phyloP scores from a whole-genome alignment of 169 alveolate genomes.

The Babesia ovata region DNA sequence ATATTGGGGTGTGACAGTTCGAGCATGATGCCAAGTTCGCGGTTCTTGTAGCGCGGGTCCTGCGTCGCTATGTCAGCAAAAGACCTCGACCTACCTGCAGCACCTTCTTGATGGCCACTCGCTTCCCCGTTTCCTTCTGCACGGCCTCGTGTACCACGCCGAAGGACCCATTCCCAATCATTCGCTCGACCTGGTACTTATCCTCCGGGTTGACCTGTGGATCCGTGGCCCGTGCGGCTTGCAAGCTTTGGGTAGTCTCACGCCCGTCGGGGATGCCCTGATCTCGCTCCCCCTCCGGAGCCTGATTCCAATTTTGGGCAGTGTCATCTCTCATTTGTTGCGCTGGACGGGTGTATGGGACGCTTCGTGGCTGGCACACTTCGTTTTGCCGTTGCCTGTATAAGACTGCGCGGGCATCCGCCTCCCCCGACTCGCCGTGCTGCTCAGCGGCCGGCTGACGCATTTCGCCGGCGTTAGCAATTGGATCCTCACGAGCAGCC shows the following conservation, averaged over 20 bases:
- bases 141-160: constrained; percentile 96
- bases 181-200: constrained; percentile 82
- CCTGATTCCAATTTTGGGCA: too few species aligned
- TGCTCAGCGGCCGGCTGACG: neutral
- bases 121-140: constrained; percentile 91
- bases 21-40: constrained; percentile 94
- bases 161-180: constrained; percentile 97
- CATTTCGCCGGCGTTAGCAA: neutral
- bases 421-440: neutral
- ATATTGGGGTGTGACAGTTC: constrained; percentile 93
- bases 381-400: neutral
- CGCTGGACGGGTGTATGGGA: too few species aligned
- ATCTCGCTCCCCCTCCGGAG: too few species aligned
- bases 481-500: neutral
- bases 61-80: neutral
- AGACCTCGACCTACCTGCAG: constrained; percentile 80
- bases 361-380: too few species aligned
- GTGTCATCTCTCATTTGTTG: too few species aligned
- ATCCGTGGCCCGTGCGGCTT: constrained; percentile 11
- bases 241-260: neutral
- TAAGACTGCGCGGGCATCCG: neutral
- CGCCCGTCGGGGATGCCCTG: neutral
- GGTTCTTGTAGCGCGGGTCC: constrained; percentile 94
- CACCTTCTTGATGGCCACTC: constrained; percentile 96
- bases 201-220: constrained; percentile 22